Evolutionary conservation across 352 stramenopile genomes (phyloP), one percentile per base, ranked within the genome.

Genomic region (Globisporangium cederbergense): DNA sequence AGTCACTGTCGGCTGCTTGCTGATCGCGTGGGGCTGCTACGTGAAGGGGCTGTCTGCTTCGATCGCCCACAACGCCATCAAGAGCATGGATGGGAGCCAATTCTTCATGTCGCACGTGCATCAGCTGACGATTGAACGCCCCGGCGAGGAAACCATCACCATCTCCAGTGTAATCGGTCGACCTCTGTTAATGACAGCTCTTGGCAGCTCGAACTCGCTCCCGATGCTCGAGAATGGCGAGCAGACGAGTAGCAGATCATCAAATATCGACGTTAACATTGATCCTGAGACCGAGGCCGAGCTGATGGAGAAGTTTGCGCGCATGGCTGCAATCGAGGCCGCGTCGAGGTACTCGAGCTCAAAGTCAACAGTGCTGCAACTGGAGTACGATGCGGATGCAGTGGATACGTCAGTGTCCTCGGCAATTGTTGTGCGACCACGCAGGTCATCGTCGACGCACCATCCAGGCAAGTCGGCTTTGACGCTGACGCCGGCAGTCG

Each of bases 21-120:
- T 93, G 20, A 75, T 93, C 51, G 81, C 83, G 11, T 91, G 81
- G 79, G 79, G 81, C 0, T 93, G 79, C 59, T 93, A 93, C 62
- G 78, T 89, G 18, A 88, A 86, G 47, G 83, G 83, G 11, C 58
- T 91, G 11, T 90, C 83, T 28, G 73, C 81, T 38, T 90, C 83
- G 7, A 72, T 90, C 34, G 78, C 81, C 4, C 77, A 88, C 28
- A 81, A 66, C n/a, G 78, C 78, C 36, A 81, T 91, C 28, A 83
- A 85, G 50, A 79, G 68, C 47, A 85, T 89, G 65, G 78, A 88
- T 46, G 70, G 71, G 16, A 86, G 68, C 34, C 77, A 90, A 43
- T 90, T 88, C 43, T 82, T 89, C 54, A 77, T 79, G 7, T 78
- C 79, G 9, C 81, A 90, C 64, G 62, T 89, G 6, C 83, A 91